Conservation (phyloP, 345 rosid genomes). For the Ceriops decandra region DNA sequence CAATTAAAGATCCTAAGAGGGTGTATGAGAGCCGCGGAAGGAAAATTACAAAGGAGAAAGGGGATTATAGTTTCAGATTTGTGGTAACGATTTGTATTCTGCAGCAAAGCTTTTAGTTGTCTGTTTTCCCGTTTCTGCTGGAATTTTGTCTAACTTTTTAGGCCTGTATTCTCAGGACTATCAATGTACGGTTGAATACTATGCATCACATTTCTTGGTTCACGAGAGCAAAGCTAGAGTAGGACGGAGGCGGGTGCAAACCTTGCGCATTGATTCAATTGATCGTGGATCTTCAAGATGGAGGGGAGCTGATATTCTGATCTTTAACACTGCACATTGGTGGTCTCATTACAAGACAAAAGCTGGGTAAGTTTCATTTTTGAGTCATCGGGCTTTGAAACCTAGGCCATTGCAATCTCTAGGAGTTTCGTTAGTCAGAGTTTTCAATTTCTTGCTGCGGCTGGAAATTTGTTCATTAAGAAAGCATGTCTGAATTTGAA, state of each 20-base stretch:
- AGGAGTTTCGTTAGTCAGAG: neutral
- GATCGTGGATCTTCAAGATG: constrained; percentile 89
- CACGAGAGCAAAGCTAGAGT: constrained; percentile 81
- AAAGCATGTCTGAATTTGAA: neutral
- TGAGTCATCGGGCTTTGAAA: neutral
- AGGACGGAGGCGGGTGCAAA: constrained; percentile 64
- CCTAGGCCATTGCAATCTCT: constrained; percentile 2
- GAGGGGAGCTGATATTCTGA: constrained; percentile 83
- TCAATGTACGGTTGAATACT: constrained; percentile 79
- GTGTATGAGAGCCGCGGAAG: constrained; percentile 81
- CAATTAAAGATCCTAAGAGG: constrained; percentile 66
- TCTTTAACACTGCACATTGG: constrained; percentile 98
- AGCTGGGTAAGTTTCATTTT: constrained; percentile 64
- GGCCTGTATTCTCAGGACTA: constrained; percentile 58
- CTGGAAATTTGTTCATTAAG: neutral
- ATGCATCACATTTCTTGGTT: constrained; percentile 75
- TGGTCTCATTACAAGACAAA: constrained; percentile 96
- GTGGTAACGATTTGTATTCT: constrained; percentile 38
- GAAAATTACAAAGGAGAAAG: constrained; percentile 81
- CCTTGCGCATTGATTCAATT: constrained; percentile 74
- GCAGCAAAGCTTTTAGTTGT: neutral
- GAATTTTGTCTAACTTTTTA: neutral
- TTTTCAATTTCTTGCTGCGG: neutral
- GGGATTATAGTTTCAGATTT: constrained; percentile 79
- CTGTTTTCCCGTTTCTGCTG: neutral